phyloP scores from a whole-genome alignment of 2,329 filamentous ascomycete genomes.

The Aschersonia sp. region DNA sequence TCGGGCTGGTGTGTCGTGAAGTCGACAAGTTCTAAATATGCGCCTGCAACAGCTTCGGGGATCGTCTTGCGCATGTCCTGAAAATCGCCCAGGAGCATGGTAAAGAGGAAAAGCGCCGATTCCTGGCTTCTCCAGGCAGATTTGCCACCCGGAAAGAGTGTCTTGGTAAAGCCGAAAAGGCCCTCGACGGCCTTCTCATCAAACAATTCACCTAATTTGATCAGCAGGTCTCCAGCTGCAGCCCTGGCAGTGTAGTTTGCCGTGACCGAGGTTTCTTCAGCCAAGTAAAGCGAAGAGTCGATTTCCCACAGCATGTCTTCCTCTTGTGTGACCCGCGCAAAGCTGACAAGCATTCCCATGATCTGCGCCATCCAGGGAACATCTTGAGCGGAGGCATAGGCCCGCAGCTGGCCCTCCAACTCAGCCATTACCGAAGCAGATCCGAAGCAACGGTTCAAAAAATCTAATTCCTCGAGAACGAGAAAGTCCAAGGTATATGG shows the following conservation, averaged over 20 bases:
- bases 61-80: slow-evolving; percentile 62
- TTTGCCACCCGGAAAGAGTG: slow-evolving; percentile 47
- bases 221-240: slow-evolving; percentile 79
- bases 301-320: slow-evolving; percentile 95
- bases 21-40: slow-evolving; percentile 68
- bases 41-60: slow-evolving; percentile 51
- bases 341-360: slow-evolving; percentile 71
- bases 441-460: slow-evolving; percentile 80
- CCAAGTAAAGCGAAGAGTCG: slow-evolving; percentile 88
- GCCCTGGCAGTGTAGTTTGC: slow-evolving; percentile 93
- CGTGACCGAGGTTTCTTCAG: slow-evolving; percentile 87
- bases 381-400: slow-evolving; percentile 42
- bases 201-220: slow-evolving; percentile 88
- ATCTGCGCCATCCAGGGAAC: slow-evolving; percentile 78
- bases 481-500: slow-evolving; percentile 92
- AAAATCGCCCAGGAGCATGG: slow-evolving; percentile 72
- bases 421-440: slow-evolving; percentile 81
- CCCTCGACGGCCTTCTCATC: slow-evolving; percentile 62
- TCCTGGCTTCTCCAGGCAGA: slow-evolving; percentile 53
- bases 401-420: slow-evolving; percentile 63
- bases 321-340: slow-evolving; percentile 80
- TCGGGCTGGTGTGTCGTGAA: slow-evolving; percentile 56
- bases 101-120: slow-evolving; percentile 71
- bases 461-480: slow-evolving; percentile 85
- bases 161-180: slow-evolving; percentile 61